Evolutionary conservation across 257 asterid species (phyloP).

Genomic region (Solanum pimpinellifolium): DNA sequence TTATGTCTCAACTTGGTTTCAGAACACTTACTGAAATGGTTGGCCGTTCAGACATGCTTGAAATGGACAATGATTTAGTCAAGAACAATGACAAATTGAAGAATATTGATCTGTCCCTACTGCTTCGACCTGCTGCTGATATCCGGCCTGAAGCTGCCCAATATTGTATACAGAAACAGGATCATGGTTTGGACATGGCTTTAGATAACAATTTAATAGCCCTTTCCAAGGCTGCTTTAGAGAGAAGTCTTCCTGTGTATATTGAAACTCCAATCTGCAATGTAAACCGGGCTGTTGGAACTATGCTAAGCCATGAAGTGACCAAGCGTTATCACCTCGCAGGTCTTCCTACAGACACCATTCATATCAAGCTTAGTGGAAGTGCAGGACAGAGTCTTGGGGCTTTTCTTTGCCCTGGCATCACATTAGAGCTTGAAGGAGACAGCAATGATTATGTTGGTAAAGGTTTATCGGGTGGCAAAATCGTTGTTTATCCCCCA

Average conservation of each 20-base stretch:
- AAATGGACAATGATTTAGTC: constrained; percentile 59
- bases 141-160: constrained; percentile 97
- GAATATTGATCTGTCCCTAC: constrained; percentile 73
- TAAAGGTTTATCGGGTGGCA: constrained; percentile 97
- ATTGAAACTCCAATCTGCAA: constrained; percentile 79
- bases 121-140: constrained; percentile 95
- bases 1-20: constrained; percentile 88
- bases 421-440: constrained; percentile 95
- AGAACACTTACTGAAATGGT: constrained; percentile 83
- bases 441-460: constrained; percentile 99
- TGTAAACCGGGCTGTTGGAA: constrained; percentile 91
- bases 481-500: constrained; percentile 84
- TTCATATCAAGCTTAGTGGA: constrained; percentile 79
- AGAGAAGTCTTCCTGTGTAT: constrained; percentile 72
- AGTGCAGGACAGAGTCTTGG: constrained; percentile 99
- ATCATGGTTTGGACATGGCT: constrained; percentile 94
- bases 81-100: constrained; percentile 75
- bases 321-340: constrained; percentile 62
- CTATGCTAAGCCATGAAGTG: constrained; percentile 96
- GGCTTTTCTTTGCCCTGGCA: constrained; percentile 92
- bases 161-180: constrained; percentile 91
- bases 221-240: constrained; percentile 65
- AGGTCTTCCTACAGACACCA: constrained; percentile 82
- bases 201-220: constrained; percentile 72
- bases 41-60: constrained; percentile 96